Conservation (phyloP, 2,329 filamentous ascomycete genomes). For the Clonostachys sp. region DNA sequence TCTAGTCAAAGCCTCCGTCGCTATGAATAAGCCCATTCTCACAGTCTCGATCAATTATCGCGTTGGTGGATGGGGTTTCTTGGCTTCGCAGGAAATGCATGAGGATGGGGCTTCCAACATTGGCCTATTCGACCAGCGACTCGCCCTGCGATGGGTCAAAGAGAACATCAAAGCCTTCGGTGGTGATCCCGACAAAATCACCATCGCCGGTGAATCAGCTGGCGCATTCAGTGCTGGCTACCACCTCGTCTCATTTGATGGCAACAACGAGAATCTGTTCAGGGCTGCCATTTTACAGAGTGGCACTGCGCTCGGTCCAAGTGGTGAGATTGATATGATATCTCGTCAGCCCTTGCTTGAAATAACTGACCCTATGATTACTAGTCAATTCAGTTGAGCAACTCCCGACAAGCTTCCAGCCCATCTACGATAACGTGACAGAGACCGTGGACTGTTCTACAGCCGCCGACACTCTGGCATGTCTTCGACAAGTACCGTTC, state of each 20-base stretch:
- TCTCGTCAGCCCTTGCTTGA: background rate
- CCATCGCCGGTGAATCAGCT: conserved; percentile 42
- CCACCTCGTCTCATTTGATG: conserved; percentile 51
- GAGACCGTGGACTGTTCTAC: background rate
- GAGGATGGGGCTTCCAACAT: conserved; percentile 38
- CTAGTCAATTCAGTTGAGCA: background rate
- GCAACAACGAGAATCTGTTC: conserved; percentile 50
- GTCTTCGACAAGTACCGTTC: background rate
- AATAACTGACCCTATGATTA: background rate
- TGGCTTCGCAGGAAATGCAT: conserved; percentile 37
- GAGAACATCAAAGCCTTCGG: conserved; percentile 38
- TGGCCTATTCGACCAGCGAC: conserved; percentile 43
- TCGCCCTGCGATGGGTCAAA: conserved; percentile 44
- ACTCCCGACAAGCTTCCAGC: background rate
- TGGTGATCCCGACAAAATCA: conserved; percentile 29
- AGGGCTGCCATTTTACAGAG: conserved; percentile 49
- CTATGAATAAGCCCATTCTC: background rate
- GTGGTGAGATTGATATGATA: background rate
- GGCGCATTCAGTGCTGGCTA: conserved; percentile 32
- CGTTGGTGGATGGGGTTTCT: conserved; percentile 47
- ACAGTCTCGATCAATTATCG: conserved; percentile 40
- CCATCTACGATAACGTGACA: background rate
- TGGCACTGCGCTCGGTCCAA: conserved; percentile 21
- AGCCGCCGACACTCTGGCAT: background rate
- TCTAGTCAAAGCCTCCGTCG: conserved; percentile 48